A percentile compares a stretch with the other conserved stretches of the same genome.
Conservation (phyloP, 345 rosid species). For the Cardamine occulta region DNA sequence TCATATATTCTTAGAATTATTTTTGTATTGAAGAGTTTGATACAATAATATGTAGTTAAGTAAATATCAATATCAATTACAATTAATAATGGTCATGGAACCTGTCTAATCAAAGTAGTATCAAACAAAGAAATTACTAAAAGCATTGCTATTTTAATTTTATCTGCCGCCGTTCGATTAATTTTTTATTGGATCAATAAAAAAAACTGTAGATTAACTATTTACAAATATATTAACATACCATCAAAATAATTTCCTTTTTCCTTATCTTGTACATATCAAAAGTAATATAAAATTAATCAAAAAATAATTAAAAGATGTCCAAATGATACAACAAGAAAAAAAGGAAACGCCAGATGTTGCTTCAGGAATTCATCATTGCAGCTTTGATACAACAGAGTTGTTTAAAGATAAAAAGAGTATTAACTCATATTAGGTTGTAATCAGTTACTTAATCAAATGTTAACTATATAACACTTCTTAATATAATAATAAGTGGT, state of each 20-base stretch:
- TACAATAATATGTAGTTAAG: not conserved
- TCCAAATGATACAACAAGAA: not conserved
- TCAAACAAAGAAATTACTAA: no score
- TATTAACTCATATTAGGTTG: constrained; percentile 37
- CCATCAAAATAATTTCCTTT: not conserved
- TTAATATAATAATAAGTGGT: constrained; percentile 24
- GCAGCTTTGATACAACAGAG: constrained; percentile 15
- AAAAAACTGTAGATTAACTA: not conserved
- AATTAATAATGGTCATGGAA: constrained; percentile 25
- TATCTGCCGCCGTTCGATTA: constrained; percentile 5
- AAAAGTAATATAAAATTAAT: not conserved
- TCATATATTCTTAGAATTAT: not conserved
- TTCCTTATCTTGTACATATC: not conserved
- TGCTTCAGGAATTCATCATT: constrained; percentile 27
- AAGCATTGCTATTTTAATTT: constrained; percentile 18
- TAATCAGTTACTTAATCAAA: constrained; percentile 30
- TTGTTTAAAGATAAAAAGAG: constrained; percentile 4
- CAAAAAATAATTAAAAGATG: not conserved
- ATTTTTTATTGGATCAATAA: not conserved
- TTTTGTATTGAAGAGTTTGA: not conserved
- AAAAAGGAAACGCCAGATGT: constrained; percentile 14
- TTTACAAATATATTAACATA: not conserved
- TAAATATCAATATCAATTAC: not conserved
- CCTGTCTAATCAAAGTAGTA: constrained; percentile 35
- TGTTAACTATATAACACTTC: constrained; percentile 12